These are phyloP conservation scores for Coemansia sp. DNA, from an alignment of 192 early-diverging fungal genomes.

Conservation along the genomic window DNA sequence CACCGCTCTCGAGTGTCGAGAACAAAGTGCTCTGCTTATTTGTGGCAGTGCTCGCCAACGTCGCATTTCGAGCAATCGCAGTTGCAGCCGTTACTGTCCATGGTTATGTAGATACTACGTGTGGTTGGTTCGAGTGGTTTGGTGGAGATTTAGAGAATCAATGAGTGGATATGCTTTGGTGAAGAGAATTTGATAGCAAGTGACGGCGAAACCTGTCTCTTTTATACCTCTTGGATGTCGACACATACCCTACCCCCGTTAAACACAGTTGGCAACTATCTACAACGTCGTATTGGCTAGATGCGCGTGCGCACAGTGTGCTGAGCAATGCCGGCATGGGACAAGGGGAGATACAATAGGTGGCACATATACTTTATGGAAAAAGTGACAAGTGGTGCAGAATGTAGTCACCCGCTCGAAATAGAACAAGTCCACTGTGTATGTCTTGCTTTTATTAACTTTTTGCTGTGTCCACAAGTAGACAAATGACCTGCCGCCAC, in stretches of 20 bases:
- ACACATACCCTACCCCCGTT: not conserved
- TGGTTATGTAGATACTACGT: not conserved
- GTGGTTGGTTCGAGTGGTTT: not conserved
- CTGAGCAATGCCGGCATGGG: not conserved
- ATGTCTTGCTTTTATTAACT: conserved; percentile 8
- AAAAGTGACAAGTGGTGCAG: not conserved
- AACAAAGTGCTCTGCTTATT: not conserved
- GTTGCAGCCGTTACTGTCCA: not conserved
- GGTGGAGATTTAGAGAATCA: not conserved
- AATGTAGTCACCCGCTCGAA: conserved; percentile 1
- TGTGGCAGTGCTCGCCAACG: not conserved
- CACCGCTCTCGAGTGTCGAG: not conserved
- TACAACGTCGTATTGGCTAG: not conserved
- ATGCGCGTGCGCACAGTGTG: not conserved
- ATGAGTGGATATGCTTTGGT: not conserved
- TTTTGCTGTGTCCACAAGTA: not conserved
- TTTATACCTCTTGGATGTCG: not conserved
- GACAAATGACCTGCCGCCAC: conserved; percentile 6
- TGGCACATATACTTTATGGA: not conserved
- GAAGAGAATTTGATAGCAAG: not conserved
- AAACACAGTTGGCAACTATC: not conserved
- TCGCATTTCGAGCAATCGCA: conserved; percentile 2
- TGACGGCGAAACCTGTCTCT: not conserved
- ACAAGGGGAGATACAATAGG: not conserved
- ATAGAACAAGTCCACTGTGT: conserved; percentile 8